Conservation (phyloP, 225 moss, liverwort and hornwort genomes). For the Pleurozium schreberi region DNA sequence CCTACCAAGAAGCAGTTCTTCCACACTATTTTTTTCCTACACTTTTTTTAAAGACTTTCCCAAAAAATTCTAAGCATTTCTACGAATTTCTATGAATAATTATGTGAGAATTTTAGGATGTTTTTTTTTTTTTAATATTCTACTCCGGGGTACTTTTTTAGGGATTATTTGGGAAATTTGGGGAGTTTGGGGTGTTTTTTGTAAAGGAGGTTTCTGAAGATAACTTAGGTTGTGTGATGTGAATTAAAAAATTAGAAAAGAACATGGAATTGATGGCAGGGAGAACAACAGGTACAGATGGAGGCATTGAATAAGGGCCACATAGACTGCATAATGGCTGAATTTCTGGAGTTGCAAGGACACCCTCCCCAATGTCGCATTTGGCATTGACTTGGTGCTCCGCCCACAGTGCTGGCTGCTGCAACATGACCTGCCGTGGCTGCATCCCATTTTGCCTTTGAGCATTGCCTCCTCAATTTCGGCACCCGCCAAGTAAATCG, state of each 20-base stretch:
- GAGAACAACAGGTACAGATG: background rate
- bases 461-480: background rate
- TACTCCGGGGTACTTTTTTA: no score
- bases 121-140: background rate
- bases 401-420: background rate
- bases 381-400: slow-evolving; percentile 5
- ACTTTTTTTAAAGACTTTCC: background rate
- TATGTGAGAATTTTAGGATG: background rate
- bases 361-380: background rate
- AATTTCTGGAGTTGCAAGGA: background rate
- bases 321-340: background rate
- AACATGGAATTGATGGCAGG: background rate
- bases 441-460: background rate
- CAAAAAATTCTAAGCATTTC: background rate
- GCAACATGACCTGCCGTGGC: background rate
- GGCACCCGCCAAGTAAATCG: background rate
- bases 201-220: no score
- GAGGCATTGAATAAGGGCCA: background rate
- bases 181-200: no score
- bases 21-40: background rate
- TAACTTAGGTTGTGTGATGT: no score
- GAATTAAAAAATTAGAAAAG: background rate
- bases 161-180: no score
- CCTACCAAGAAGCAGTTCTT: background rate
- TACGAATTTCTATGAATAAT: background rate